Conservation (phyloP, 2,329 filamentous ascomycete genomes). For the Neonectria neomacrospora region DNA sequence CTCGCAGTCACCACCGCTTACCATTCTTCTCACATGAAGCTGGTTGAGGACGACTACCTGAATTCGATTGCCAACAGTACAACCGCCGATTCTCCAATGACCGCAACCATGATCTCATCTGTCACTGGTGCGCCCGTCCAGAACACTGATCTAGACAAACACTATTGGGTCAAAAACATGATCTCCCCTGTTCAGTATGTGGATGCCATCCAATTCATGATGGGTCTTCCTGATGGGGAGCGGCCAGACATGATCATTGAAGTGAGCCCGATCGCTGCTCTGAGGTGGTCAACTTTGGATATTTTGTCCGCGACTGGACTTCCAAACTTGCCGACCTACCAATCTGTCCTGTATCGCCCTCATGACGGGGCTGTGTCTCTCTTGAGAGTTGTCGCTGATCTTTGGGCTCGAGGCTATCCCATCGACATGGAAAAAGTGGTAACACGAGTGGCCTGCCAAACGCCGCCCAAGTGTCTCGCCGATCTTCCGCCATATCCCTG, state of each 20-base stretch:
- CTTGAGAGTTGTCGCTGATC: conserved; percentile 48
- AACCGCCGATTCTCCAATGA: conserved; percentile 19
- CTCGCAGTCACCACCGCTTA: conserved; percentile 56
- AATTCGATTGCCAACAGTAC: conserved; percentile 42
- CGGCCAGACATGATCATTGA: conserved; percentile 54
- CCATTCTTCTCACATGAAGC: conserved; percentile 58
- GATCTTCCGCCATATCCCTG: conserved; percentile 65
- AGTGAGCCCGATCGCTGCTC: conserved; percentile 52
- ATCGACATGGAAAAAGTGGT: conserved; percentile 49
- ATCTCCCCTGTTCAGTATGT: conserved; percentile 58
- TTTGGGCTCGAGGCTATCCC: conserved; percentile 52
- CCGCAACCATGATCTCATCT: conserved; percentile 55
- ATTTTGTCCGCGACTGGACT: conserved; percentile 42
- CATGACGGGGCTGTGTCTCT: conserved; percentile 39
- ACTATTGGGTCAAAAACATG: conserved; percentile 61
- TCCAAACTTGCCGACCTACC: conserved; percentile 36
- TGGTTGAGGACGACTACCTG: conserved; percentile 52
- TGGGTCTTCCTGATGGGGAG: conserved; percentile 41
- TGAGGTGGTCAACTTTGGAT: conserved; percentile 53
- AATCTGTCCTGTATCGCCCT: conserved; percentile 45
- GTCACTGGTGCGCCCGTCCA: conserved; percentile 48
- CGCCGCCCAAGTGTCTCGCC: conserved; percentile 50
- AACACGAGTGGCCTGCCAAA: conserved; percentile 28
- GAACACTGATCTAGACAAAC: conserved; percentile 43
- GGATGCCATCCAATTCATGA: conserved; percentile 52